These are phyloP conservation scores for Rhododendron kiyosumense DNA, from an alignment of 148 eudicot species.

Conservation along the genomic window DNA sequence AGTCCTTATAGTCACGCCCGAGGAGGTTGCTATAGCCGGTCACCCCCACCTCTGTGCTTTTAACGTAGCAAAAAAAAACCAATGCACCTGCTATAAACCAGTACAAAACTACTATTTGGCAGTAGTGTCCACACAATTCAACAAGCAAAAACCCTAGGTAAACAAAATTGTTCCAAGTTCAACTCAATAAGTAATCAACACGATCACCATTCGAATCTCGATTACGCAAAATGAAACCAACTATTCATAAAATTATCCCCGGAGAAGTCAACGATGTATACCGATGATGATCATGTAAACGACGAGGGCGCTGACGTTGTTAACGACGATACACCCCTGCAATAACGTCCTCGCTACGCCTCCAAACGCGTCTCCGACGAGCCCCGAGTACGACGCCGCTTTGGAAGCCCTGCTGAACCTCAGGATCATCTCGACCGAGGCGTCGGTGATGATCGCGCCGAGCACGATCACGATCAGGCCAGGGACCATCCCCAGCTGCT, in stretches of 20 bases:
- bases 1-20: too few relatives aligned
- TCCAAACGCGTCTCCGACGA: conserved; percentile 63
- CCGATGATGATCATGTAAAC: conserved; percentile 81
- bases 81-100: background rate
- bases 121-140: background rate
- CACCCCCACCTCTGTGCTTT: background rate
- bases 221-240: background rate
- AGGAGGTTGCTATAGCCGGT: background rate
- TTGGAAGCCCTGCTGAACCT: conserved; percentile 54
- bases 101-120: background rate
- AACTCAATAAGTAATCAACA: background rate
- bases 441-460: conserved; percentile 51
- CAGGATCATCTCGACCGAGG: conserved; percentile 52
- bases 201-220: background rate
- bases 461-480: conserved; percentile 45
- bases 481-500: conserved; percentile 53
- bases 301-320: conserved; percentile 58
- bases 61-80: background rate
- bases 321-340: conserved; percentile 50
- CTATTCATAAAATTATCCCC: background rate
- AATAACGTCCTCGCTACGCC: conserved; percentile 37
- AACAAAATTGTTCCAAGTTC: background rate
- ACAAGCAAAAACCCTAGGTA: background rate
- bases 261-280: conserved; percentile 10
- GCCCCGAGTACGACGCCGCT: conserved; percentile 38